Evolutionary conservation across 2,329 filamentous ascomycete species (phyloP).

Genomic region (Nothopassalora personata): DNA sequence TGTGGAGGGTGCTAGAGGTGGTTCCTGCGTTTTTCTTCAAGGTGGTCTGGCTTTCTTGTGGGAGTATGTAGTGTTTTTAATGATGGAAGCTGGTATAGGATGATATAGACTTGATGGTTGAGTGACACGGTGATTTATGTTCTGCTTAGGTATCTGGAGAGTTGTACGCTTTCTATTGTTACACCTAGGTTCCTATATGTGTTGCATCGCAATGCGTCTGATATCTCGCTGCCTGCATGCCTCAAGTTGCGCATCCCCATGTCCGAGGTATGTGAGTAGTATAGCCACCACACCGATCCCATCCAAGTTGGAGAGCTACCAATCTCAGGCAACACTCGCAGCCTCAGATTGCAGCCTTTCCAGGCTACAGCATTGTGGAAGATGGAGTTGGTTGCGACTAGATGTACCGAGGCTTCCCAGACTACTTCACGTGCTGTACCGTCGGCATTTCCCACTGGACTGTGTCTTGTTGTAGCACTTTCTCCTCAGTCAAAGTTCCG

Average conservation of each 20-base stretch:
- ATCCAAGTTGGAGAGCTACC: background rate
- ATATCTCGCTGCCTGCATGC: background rate
- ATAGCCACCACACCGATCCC: background rate
- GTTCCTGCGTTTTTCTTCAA: too few species aligned
- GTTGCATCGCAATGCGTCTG: background rate
- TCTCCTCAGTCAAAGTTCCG: background rate
- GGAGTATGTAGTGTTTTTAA: too few species aligned
- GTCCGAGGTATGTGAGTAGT: background rate
- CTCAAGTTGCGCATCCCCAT: background rate
- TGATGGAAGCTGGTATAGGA: too few species aligned
- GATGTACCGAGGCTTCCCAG: background rate
- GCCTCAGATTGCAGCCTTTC: background rate
- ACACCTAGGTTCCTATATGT: background rate
- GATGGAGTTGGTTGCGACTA: background rate
- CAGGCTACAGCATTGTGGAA: background rate
- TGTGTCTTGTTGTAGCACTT: background rate
- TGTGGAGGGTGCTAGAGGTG: too few species aligned
- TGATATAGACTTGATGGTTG: too few species aligned
- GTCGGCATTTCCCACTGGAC: background rate
- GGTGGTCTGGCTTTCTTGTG: too few species aligned
- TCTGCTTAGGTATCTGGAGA: background rate
- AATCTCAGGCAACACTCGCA: background rate
- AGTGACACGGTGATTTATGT: background rate
- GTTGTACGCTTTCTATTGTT: background rate
- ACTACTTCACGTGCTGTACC: background rate